A percentile compares a stretch with the other conserved stretches of the same genome.
Evolutionary conservation across 2,329 filamentous ascomycete genomes (phyloP).

Genomic region (Colletotrichum ledebouriae): DNA sequence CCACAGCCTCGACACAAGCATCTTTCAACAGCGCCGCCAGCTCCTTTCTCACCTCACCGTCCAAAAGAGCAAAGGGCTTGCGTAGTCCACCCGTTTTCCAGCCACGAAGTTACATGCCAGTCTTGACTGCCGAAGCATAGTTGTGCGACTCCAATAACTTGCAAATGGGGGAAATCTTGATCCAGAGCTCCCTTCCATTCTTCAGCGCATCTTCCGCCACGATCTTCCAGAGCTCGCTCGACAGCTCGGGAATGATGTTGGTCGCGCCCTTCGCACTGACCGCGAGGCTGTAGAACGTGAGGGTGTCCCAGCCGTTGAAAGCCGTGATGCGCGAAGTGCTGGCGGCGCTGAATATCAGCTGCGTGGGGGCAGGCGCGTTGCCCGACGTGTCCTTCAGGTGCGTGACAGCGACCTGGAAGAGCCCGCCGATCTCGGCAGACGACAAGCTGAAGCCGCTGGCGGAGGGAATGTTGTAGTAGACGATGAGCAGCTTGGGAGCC

Average conservation of each 20-base stretch:
- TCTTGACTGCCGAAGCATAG: slow-evolving; percentile 63
- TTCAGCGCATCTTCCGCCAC: slow-evolving; percentile 57
- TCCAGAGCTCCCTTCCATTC: slow-evolving; percentile 60
- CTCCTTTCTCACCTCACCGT: slow-evolving; percentile 50
- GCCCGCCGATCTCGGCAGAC: too few relatives aligned
- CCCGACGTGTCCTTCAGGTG: too few relatives aligned
- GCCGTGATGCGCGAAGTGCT: slow-evolving; percentile 53
- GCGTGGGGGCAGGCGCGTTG: too few relatives aligned
- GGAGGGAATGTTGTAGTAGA: too few relatives aligned
- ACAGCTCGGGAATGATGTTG: slow-evolving; percentile 64
- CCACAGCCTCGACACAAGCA: slow-evolving; percentile 53
- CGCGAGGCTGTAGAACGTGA: slow-evolving; percentile 66
- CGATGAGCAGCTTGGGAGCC: too few relatives aligned
- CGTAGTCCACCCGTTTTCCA: slow-evolving; percentile 61
- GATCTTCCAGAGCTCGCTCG: slow-evolving; percentile 61
- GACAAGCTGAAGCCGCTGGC: too few relatives aligned
- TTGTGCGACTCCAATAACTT: slow-evolving; percentile 63
- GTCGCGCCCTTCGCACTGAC: slow-evolving; percentile 63
- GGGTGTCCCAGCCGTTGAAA: slow-evolving; percentile 67
- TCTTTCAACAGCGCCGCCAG: slow-evolving; percentile 53
- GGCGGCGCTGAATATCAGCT: too few relatives aligned
- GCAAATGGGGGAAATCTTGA: slow-evolving; percentile 63
- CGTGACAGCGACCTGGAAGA: too few relatives aligned
- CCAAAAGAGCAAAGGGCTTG: slow-evolving; percentile 61
- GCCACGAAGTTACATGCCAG: slow-evolving; percentile 61